Evolutionary conservation across 768 basidiomycete species (phyloP).

Genomic region (Boletus subparvulus): DNA sequence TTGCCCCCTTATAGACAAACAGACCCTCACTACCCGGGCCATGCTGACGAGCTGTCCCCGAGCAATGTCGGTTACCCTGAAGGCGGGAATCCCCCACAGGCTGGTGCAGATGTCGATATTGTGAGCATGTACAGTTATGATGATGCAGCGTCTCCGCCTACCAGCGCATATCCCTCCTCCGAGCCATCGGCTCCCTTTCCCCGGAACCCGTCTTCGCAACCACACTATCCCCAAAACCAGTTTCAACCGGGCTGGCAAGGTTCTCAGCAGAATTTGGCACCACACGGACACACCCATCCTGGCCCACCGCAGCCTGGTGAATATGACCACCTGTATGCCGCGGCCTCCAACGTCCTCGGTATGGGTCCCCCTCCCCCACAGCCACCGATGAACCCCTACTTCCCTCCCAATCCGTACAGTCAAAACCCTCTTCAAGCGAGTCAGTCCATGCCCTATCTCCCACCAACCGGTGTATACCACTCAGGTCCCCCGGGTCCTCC

Average conservation of each 20-base stretch:
- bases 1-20: constrained; percentile 18
- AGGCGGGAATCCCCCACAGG: constrained; percentile 19
- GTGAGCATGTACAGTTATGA: constrained; percentile 41
- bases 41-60: constrained; percentile 8
- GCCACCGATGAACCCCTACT: constrained; percentile 19
- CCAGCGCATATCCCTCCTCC: constrained; percentile 31
- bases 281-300: constrained; percentile 15
- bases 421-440: constrained; percentile 26
- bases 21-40: constrained; percentile 28
- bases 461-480: constrained; percentile 30
- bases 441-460: constrained; percentile 34
- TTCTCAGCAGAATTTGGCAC: constrained; percentile 22
- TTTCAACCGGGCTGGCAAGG: constrained; percentile 31
- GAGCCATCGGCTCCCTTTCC: constrained; percentile 20
- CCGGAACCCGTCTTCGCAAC: constrained; percentile 21
- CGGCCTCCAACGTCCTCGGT: constrained; percentile 79
- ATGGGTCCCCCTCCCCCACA: constrained; percentile 57
- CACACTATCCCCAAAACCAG: constrained; percentile 19
- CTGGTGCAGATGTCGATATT: constrained; percentile 36
- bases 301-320: constrained; percentile 36
- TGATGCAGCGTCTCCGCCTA: constrained; percentile 29
- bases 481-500: constrained; percentile 19
- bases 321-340: constrained; percentile 64
- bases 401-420: constrained; percentile 22
- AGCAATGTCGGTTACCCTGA: constrained; percentile 31